These are phyloP conservation scores for Calonectria montana DNA, from an alignment of 2,329 filamentous ascomycete genomes.

Conservation along the genomic window DNA sequence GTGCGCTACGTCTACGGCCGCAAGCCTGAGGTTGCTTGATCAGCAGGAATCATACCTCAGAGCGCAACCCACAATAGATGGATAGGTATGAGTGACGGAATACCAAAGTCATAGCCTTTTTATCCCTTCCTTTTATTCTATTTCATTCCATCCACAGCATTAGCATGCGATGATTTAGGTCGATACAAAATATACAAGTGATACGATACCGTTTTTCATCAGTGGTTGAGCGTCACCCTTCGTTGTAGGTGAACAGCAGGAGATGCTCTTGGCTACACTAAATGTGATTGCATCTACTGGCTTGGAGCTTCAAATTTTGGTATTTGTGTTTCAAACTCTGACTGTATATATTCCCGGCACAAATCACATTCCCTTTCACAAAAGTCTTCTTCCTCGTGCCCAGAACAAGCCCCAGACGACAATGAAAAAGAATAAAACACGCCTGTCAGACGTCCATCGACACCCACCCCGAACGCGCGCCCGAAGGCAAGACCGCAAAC, in stretches of 20 bases:
- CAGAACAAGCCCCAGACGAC: conserved; percentile 56
- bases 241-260: not conserved
- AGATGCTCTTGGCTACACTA: no score
- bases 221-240: no score
- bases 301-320: no score
- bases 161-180: not conserved
- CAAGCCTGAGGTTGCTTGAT: conserved; percentile 15
- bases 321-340: no score
- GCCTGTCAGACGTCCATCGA: conserved; percentile 92
- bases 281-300: no score
- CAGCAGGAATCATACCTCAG: not conserved
- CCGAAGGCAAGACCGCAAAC: conserved; percentile 77
- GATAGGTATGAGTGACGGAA: not conserved
- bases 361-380: no score
- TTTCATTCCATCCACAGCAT: not conserved
- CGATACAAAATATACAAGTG: not conserved
- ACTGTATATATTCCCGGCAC: no score
- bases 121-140: not conserved
- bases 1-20: conserved; percentile 35
- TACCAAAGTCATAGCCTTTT: not conserved
- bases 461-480: conserved; percentile 82
- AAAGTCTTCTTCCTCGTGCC: conserved; percentile 64
- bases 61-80: not conserved
- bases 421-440: conserved; percentile 67
- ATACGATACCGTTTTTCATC: not conserved